phyloP scores from a whole-genome alignment of 2,329 filamentous ascomycete species.

The Diaporthe velutina region DNA sequence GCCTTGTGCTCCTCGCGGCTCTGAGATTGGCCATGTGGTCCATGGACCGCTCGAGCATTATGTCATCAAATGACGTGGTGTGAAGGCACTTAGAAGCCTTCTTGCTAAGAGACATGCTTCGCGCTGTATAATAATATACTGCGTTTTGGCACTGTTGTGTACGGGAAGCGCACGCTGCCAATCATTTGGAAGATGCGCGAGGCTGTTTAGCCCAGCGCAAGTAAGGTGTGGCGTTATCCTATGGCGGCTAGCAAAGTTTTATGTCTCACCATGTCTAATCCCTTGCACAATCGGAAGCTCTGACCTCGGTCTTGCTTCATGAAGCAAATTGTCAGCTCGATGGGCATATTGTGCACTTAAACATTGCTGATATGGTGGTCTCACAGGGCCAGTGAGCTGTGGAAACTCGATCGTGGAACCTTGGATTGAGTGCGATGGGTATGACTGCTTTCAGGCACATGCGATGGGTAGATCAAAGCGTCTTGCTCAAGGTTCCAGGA shows the following conservation, averaged over 20 bases:
- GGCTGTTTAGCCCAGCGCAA: neutral
- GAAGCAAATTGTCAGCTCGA: neutral
- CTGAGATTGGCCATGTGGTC: neutral
- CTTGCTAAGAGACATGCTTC: neutral
- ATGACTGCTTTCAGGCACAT: too few species aligned
- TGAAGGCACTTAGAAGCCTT: neutral
- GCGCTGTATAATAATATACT: neutral
- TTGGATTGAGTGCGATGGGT: too few species aligned
- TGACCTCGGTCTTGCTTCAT: neutral
- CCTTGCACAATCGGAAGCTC: neutral
- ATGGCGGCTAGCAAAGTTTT: too few species aligned
- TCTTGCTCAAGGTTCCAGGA: too few species aligned
- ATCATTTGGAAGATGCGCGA: neutral
- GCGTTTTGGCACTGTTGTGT: neutral
- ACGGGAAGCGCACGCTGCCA: neutral
- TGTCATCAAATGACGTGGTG: neutral
- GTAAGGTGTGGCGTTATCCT: neutral
- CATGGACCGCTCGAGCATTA: neutral
- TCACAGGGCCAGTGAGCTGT: neutral
- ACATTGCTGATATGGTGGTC: neutral
- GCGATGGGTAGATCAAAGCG: too few species aligned
- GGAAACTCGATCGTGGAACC: neutral
- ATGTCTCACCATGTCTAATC: neutral
- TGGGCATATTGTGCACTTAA: neutral
- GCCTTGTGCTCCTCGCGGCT: neutral